A percentile compares a stretch with the other conserved stretches of the same genome.
These are phyloP conservation scores for Phialophora chinensis DNA, from an alignment of 2,329 filamentous ascomycete species.

Conservation along the genomic window DNA sequence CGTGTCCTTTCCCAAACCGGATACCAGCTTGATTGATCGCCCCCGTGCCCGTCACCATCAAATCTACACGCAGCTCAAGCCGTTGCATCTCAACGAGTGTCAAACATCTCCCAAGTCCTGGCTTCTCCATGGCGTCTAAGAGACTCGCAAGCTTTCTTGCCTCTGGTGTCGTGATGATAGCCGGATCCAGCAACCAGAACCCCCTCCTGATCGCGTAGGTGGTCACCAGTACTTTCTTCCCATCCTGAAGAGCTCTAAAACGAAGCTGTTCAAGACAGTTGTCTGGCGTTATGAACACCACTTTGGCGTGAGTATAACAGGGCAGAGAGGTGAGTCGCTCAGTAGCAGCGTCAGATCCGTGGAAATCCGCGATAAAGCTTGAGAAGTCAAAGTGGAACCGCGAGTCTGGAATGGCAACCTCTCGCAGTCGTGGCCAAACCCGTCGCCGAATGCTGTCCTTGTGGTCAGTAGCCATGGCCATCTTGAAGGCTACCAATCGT, in stretches of 20 bases:
- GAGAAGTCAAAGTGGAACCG: slow-evolving; percentile 53
- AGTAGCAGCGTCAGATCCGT: slow-evolving; percentile 45
- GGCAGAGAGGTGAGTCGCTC: slow-evolving; percentile 43
- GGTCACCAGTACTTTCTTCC: slow-evolving; percentile 50
- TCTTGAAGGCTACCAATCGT: background rate
- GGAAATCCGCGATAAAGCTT: slow-evolving; percentile 53
- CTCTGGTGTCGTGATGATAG: slow-evolving; percentile 40
- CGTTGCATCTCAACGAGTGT: slow-evolving; percentile 47
- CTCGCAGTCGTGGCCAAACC: slow-evolving; percentile 47
- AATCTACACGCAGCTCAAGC: slow-evolving; percentile 40
- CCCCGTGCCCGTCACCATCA: slow-evolving; percentile 51
- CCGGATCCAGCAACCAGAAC: slow-evolving; percentile 51
- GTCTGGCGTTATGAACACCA: slow-evolving; percentile 52
- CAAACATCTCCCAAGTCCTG: slow-evolving; percentile 43
- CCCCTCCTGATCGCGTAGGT: slow-evolving; percentile 52
- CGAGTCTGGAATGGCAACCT: slow-evolving; percentile 52
- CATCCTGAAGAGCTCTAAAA: slow-evolving; percentile 47
- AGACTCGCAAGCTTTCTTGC: slow-evolving; percentile 45
- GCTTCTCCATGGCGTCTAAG: slow-evolving; percentile 54
- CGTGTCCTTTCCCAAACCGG: slow-evolving; percentile 50
- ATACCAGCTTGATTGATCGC: slow-evolving; percentile 50
- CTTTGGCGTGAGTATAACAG: slow-evolving; percentile 43
- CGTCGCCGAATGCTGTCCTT: slow-evolving; percentile 23
- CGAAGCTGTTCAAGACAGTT: slow-evolving; percentile 54
- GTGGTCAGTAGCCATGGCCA: slow-evolving; percentile 17